phyloP scores from a whole-genome alignment of 2,329 filamentous ascomycete genomes.

The Penicillium sclerotiorum region DNA sequence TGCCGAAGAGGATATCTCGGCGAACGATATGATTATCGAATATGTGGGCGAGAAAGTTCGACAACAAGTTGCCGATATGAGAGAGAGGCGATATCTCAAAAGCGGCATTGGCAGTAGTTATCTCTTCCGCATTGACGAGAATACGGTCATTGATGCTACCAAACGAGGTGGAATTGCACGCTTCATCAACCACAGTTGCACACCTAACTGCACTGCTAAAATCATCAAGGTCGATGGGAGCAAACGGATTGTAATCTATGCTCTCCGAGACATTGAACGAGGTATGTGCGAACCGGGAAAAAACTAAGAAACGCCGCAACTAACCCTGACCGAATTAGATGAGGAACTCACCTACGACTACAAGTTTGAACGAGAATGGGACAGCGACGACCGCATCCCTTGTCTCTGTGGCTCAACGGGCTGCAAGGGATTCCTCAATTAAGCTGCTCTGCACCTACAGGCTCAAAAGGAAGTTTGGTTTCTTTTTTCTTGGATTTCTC shows the following conservation, averaged over 20 bases:
- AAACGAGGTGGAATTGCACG: conserved; percentile 97
- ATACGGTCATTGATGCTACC: conserved; percentile 95
- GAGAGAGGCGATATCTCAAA: conserved; percentile 88
- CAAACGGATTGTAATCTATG: conserved; percentile 98
- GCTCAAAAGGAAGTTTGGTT: too few relatives aligned
- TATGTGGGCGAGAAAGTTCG: conserved; percentile 97
- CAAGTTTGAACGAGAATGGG: conserved; percentile 98
- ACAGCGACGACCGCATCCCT: conserved; percentile 91
- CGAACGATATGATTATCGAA: conserved; percentile 99
- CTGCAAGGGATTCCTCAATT: conserved; percentile 99
- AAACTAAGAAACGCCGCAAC: not conserved
- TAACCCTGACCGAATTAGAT: conserved; percentile 59
- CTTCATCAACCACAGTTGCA: conserved; percentile 98
- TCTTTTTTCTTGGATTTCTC: too few relatives aligned
- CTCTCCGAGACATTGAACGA: conserved; percentile 88
- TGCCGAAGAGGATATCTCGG: conserved; percentile 93
- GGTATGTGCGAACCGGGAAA: conserved; percentile 67
- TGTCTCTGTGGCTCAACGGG: conserved; percentile 94
- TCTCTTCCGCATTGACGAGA: conserved; percentile 96
- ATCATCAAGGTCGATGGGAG: conserved; percentile 99
- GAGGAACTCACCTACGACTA: conserved; percentile 99
- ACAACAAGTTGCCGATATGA: conserved; percentile 95
- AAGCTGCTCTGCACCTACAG: conserved; percentile 34
- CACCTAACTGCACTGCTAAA: conserved; percentile 97
- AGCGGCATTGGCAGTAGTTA: conserved; percentile 97